These are phyloP conservation scores for Pythium periplocum DNA, from an alignment of 352 stramenopile genomes.

Conservation along the genomic window DNA sequence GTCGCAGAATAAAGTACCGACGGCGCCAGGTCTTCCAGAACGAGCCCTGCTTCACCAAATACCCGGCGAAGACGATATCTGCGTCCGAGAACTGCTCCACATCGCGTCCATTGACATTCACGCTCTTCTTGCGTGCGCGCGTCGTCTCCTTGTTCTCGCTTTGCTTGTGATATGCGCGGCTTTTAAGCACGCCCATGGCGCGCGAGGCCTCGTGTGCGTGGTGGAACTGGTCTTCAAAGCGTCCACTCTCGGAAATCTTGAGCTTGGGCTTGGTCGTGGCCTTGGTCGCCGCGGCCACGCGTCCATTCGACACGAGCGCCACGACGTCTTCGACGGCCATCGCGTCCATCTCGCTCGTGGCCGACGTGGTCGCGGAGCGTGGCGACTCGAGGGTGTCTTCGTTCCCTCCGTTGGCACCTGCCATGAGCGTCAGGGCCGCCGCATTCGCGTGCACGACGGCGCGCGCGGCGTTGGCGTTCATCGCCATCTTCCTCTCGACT, in stretches of 20 bases:
- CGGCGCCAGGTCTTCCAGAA: slow-evolving; percentile 86
- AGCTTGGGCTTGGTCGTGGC: slow-evolving; percentile 46
- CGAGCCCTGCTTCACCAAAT: slow-evolving; percentile 81
- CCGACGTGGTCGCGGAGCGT: neutral
- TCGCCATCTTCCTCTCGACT: too few relatives aligned
- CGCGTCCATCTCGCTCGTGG: slow-evolving; percentile 3
- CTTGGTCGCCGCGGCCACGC: neutral
- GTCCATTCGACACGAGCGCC: slow-evolving; percentile 13
- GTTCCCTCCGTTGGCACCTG: too few relatives aligned
- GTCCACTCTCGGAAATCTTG: slow-evolving; percentile 73
- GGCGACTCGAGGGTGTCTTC: neutral
- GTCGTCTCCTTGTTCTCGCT: slow-evolving; percentile 17
- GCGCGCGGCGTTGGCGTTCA: too few relatives aligned
- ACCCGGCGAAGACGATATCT: slow-evolving; percentile 74
- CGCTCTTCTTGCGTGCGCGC: slow-evolving; percentile 32
- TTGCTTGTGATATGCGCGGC: slow-evolving; percentile 63
- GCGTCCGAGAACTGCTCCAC: slow-evolving; percentile 84
- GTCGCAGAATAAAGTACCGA: slow-evolving; percentile 79
- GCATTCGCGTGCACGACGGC: too few relatives aligned
- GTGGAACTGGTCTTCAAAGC: slow-evolving; percentile 86
- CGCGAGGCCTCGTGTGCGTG: slow-evolving; percentile 75
- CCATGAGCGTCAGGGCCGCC: too few relatives aligned
- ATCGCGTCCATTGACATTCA: slow-evolving; percentile 71
- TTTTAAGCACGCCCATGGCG: slow-evolving; percentile 75
- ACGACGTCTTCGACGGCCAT: slow-evolving; percentile 19